Percentiles rank a stretch among this genome's conserved stretches.
These are phyloP conservation scores for Colletotrichum sp. DNA, from an alignment of 2,329 filamentous ascomycete species.

Conservation along the genomic window DNA sequence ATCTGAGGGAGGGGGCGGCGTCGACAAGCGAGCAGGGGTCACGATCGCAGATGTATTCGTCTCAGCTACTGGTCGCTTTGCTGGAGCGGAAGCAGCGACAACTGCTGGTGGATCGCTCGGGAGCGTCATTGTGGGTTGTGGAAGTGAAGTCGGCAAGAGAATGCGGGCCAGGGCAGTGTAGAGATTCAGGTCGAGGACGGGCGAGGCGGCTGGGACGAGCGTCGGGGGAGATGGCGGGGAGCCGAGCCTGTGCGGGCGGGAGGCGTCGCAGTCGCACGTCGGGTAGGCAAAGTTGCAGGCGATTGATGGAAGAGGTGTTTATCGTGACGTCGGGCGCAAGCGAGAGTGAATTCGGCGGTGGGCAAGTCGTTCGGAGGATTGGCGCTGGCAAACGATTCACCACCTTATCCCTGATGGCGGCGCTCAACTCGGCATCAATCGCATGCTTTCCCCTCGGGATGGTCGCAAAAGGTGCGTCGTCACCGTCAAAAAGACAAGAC, in stretches of 20 bases:
- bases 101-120: conserved; percentile 30
- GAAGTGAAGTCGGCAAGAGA: conserved; percentile 11
- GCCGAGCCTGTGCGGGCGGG: background rate
- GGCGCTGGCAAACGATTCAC: conserved; percentile 12
- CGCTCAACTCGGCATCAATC: conserved; percentile 5
- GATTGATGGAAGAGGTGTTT: background rate
- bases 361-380: background rate
- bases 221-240: conserved; percentile 8
- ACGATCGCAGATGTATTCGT: conserved; percentile 36
- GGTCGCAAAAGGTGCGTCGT: background rate
- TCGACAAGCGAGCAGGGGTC: conserved; percentile 43
- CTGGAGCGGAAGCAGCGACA: conserved; percentile 27
- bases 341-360: background rate
- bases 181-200: background rate
- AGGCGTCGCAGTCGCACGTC: background rate
- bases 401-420: conserved; percentile 18
- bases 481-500: background rate
- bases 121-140: conserved; percentile 35
- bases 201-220: conserved; percentile 2
- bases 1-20: conserved; percentile 50
- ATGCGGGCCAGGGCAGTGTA: conserved; percentile 18
- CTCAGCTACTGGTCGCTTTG: conserved; percentile 37
- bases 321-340: background rate
- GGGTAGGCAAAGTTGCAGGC: background rate
- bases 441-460: conserved; percentile 12